Percentiles rank a stretch among this genome's conserved stretches.
Evolutionary conservation across 176 grass and related monocot species (phyloP).

Genomic region (Zizania latifolia): DNA sequence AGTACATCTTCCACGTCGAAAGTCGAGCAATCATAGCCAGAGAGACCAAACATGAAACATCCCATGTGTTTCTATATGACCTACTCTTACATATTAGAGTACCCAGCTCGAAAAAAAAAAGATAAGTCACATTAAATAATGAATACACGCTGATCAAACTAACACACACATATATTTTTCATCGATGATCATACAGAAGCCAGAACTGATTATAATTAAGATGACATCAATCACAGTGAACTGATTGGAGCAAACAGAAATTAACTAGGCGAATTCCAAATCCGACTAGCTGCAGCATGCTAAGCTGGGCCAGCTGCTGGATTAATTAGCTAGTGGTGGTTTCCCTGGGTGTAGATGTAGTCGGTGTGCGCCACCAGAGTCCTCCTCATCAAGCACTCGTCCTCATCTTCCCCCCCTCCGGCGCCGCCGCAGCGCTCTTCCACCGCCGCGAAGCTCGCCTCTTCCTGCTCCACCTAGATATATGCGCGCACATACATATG

Average conservation of each 20-base stretch:
- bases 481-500: neutral
- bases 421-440: slow-evolving; percentile 6
- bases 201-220: neutral
- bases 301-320: no score
- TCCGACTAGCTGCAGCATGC: no score
- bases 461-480: slow-evolving; percentile 9
- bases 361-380: slow-evolving; percentile 53
- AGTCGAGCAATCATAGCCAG: neutral
- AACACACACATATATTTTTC: neutral
- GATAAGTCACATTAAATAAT: neutral
- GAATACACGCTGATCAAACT: neutral
- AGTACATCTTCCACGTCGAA: neutral
- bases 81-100: neutral
- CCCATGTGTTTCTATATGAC: neutral
- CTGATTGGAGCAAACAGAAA: neutral
- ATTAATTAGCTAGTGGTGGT: slow-evolving; percentile 20
- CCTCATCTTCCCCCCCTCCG: neutral
- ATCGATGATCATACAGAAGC: neutral
- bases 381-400: slow-evolving; percentile 53
- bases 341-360: slow-evolving; percentile 62
- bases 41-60: slow-evolving; percentile 17
- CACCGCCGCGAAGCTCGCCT: neutral
- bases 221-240: neutral
- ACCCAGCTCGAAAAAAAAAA: neutral
- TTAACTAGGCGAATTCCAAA: neutral